Evolutionary conservation across 192 early-diverging fungal species (phyloP), one percentile per base, ranked within the genome.

Genomic region (Coemansia reversa): DNA sequence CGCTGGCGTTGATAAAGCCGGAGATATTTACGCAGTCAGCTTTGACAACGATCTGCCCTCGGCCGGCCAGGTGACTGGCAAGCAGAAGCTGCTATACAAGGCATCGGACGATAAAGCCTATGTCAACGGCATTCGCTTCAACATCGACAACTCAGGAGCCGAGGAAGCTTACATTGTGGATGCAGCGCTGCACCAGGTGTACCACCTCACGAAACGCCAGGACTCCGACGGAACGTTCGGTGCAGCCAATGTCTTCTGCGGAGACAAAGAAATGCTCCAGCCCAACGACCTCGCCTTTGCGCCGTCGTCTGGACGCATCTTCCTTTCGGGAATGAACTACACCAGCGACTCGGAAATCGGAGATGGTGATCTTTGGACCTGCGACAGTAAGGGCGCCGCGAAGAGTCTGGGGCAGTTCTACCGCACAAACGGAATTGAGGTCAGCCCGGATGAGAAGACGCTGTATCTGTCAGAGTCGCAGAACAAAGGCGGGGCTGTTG

Each of bases 381-480:
- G 83, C 72, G 69, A 67, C 58, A 24, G 47, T 33, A 35, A 7
- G 0, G 83, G 83, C 51, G 66, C 24, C 25, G 79, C 84, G 5
- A 67, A 2, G 1, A 63, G 48, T 51, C 65, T 86, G 3, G 69
- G 65, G 3, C 11, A 25, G 16, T 79, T 84, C 55, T 56, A 70
- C 25, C 82, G 85, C 55, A 86, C 85, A 8, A 86, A 86, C 55
- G 85, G 85, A 12, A 83, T 86, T 32, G 85, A 86, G 54, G 69
- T 86, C 51, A 79, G 75, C 57, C 82, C 84, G 5, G 78, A 84
- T 49, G 83, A 84, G 49, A 76, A 70, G 55, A 74, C 63, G 22
- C 80, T 86, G 28, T 86, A 86, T 30, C 54, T 86, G 14, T 86
- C 85, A 2, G 84, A 84, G 73, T 63, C 84, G 7, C 49, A 62